Percentiles rank a stretch among this genome's conserved stretches.
These are phyloP conservation scores for Suillus subalutaceus DNA, from an alignment of 768 basidiomycete species.

Conservation along the genomic window DNA sequence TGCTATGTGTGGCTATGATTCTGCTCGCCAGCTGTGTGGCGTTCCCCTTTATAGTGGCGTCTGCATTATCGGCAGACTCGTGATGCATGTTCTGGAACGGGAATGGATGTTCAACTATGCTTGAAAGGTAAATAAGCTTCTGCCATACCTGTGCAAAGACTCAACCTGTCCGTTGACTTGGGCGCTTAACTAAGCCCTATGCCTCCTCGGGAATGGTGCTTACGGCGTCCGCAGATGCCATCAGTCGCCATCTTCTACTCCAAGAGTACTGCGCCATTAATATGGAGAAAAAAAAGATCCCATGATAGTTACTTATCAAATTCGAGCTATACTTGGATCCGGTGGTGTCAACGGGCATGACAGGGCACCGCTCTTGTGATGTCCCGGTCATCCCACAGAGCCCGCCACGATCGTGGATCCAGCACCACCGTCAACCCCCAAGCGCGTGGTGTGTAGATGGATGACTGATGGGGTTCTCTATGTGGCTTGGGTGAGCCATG, in stretches of 20 bases:
- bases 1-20: conserved; percentile 1
- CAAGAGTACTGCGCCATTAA: not conserved
- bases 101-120: not conserved
- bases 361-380: conserved; percentile 1
- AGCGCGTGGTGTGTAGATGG: not conserved
- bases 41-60: not conserved
- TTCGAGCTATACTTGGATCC: not conserved
- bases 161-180: not conserved
- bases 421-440: not conserved
- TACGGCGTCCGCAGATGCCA: not conserved
- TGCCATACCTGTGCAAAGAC: not conserved
- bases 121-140: conserved; percentile 2
- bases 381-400: not conserved
- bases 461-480: not conserved
- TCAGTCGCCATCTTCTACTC: not conserved
- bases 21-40: conserved; percentile 4
- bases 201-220: conserved; percentile 5
- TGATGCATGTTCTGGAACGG: not conserved
- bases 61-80: not conserved
- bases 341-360: not conserved
- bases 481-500: not conserved
- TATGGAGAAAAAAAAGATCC: not conserved
- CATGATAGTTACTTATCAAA: not conserved
- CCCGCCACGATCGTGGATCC: not conserved
- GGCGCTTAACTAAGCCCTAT: not conserved